Evolutionary conservation across 2,329 filamentous ascomycete species (phyloP), one percentile per base, ranked within the genome.

Genomic region (Cadophora sp.): DNA sequence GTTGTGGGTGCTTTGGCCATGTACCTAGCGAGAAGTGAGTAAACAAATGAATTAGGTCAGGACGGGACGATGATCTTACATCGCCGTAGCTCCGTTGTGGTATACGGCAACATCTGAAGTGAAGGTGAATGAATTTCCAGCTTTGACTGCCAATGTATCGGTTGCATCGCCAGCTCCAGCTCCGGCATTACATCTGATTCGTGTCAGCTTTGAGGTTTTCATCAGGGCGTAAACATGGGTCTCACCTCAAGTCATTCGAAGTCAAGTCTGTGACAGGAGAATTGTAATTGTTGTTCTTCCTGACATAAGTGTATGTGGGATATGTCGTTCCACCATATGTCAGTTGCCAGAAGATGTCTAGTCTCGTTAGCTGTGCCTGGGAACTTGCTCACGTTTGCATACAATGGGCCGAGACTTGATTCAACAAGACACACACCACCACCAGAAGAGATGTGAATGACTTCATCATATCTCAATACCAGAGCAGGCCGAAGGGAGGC

Each of bases 261-360:
- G 66, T 66, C 36, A 73, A 62, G 43, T 69, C 71, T 8, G 77
- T 78, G 11, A 89, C 72, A 5, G 81, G 81, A 69, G 88, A 80
- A 59, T 83, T 82, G 73, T 88, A 86, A 27, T 76, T 75, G 39
- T 67, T 73, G 53, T 76, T 76, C 41, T 78, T 78, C 20, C 80
- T 77, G 7, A 87, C 87, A 20, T 84, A 82, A 22, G 77, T 73
- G 73, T 88, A 89, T 1, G 79, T 83, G 3, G 73, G 65, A 43
- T 71, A 72, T 48, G 68, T 47, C 3, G 67, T 71, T 18, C 67
- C 70, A 16, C 61, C 68, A 59, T 73, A 56, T 0, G 69, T 74
- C n/a, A 75, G 63, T 14, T 65, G 69, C 39, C 73, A 51, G 51
- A 75, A 75, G 27, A 74, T 75, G 48, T 75, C 73, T 75, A 20